Conservation (phyloP, 225 moss, liverwort and hornwort species). For the Ulota crispa region DNA sequence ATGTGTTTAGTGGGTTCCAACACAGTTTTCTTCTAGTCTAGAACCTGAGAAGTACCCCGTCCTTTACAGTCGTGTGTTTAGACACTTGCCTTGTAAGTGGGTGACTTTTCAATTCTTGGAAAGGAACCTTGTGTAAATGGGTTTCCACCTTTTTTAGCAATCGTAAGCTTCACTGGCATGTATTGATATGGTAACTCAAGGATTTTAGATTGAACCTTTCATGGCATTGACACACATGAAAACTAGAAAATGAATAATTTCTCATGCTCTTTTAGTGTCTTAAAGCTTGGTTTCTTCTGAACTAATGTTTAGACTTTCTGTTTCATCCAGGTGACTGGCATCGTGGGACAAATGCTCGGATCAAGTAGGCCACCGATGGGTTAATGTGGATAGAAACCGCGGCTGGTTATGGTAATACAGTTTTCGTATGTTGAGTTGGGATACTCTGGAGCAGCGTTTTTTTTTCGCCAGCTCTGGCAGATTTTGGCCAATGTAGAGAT, state of each 20-base stretch:
- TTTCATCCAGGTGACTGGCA: conserved; percentile 74
- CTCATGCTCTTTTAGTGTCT: background rate
- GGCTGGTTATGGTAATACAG: background rate
- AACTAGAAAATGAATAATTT: background rate
- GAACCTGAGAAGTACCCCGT: background rate
- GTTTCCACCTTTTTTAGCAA: too few relatives aligned
- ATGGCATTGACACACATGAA: background rate
- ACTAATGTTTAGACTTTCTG: background rate
- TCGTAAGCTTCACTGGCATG: background rate
- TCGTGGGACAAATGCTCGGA: conserved; percentile 94
- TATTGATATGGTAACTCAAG: background rate
- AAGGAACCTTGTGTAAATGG: too few relatives aligned
- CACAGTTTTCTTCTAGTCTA: too few relatives aligned
- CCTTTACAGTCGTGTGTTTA: background rate
- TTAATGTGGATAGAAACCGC: conserved; percentile 1
- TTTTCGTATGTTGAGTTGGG: conserved; percentile 16
- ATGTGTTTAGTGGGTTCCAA: too few relatives aligned
- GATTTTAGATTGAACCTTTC: background rate
- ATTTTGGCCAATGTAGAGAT: too few relatives aligned
- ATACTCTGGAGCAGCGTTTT: background rate
- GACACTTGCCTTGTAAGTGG: too few relatives aligned
- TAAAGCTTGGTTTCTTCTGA: background rate
- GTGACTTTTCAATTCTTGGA: too few relatives aligned
- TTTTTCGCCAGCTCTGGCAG: too few relatives aligned
- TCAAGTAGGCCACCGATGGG: conserved; percentile 73